These are phyloP conservation scores for Phytophthora podocarpi DNA, from an alignment of 352 stramenopile genomes.

Conservation along the genomic window DNA sequence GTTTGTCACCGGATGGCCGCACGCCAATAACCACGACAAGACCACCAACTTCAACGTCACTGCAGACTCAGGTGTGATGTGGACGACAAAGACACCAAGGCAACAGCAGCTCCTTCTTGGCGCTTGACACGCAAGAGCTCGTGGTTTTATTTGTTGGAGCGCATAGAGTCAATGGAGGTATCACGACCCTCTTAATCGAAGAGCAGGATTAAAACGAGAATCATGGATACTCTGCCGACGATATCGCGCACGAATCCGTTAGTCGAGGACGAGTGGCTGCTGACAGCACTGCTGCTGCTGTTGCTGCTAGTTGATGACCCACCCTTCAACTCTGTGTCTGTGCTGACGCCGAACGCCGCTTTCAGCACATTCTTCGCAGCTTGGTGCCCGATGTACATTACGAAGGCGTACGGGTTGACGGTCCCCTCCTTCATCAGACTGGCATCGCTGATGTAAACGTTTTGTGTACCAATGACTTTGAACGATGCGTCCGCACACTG, in stretches of 20 bases:
- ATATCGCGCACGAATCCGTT: conserved; percentile 1
- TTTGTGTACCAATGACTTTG: conserved; percentile 42
- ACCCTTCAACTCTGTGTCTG: conserved; percentile 1
- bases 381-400: conserved; percentile 58
- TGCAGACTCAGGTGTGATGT: too few relatives aligned
- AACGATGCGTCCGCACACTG: conserved; percentile 29
- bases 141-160: too few relatives aligned
- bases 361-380: conserved; percentile 42
- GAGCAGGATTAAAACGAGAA: conserved; percentile 14
- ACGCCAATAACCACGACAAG: conserved; percentile 15
- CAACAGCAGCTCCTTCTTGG: too few relatives aligned
- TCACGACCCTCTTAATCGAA: conserved; percentile 6
- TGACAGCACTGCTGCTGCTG: conserved; percentile 8
- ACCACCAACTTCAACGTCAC: conserved; percentile 13
- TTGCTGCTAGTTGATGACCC: not conserved
- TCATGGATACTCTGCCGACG: not conserved
- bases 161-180: too few relatives aligned
- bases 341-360: conserved; percentile 28
- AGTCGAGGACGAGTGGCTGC: not conserved
- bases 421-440: conserved; percentile 56
- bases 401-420: conserved; percentile 53
- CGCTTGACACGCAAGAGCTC: too few relatives aligned
- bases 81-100: too few relatives aligned
- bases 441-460: conserved; percentile 47
- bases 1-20: not conserved